Conservation (phyloP, 164 flowering plant genomes). For the Tetracentron sinense region DNA sequence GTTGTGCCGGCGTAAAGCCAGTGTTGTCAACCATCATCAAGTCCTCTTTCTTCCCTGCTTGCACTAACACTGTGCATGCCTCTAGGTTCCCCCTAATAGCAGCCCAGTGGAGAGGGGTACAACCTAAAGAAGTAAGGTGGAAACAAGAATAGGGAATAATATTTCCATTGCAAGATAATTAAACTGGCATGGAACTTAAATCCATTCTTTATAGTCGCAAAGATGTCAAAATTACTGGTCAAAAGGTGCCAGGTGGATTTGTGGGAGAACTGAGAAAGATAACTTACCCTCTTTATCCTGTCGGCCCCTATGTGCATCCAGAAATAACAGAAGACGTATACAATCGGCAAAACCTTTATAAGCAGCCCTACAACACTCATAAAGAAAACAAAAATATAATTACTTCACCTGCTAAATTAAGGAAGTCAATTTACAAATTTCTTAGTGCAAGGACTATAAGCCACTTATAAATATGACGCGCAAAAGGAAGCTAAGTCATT, state of each 20-base stretch:
- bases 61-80: constrained; percentile 96
- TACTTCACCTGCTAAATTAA: not conserved
- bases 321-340: constrained; percentile 87
- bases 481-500: not conserved
- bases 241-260: not conserved
- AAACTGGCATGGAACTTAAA: not conserved
- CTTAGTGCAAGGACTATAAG: not conserved
- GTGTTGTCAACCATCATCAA: constrained; percentile 80
- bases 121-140: constrained; percentile 45
- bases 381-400: constrained; percentile 14
- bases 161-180: not conserved
- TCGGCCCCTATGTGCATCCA: constrained; percentile 87
- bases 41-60: constrained; percentile 96
- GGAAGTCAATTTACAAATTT: not conserved
- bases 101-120: constrained; percentile 99
- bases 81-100: constrained; percentile 93
- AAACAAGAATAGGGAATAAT: not conserved
- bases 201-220: not conserved
- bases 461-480: not conserved
- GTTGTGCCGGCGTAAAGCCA: constrained; percentile 95
- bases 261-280: too few species aligned
- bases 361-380: constrained; percentile 72
- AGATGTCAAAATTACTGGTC: constrained; percentile 2
- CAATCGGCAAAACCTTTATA: constrained; percentile 97
- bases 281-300: constrained; percentile 98